phyloP scores from a whole-genome alignment of 345 rosid species.

The Angophora floribunda region DNA sequence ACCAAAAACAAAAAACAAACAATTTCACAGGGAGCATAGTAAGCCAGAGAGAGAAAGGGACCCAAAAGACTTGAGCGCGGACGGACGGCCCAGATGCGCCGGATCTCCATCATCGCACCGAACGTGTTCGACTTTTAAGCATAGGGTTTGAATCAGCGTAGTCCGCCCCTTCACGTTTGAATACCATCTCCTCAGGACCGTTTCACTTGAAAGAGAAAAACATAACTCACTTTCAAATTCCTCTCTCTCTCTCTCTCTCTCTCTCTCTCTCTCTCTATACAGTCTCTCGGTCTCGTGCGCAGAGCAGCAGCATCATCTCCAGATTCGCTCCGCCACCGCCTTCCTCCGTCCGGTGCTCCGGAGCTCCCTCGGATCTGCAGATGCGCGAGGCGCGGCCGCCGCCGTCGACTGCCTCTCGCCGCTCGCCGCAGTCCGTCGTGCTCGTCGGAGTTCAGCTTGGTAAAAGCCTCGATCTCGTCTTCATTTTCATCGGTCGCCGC shows the following conservation, averaged over 20 bases:
- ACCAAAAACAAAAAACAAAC: not conserved
- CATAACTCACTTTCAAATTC: not conserved
- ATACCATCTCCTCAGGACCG: not conserved
- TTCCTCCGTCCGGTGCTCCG: not conserved
- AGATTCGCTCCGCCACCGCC: not conserved
- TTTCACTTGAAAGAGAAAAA: not conserved
- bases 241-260: not conserved
- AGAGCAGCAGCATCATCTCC: not conserved
- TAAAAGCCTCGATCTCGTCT: constrained; percentile 6
- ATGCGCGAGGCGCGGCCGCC: constrained; percentile 13
- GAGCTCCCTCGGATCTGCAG: constrained; percentile 18
- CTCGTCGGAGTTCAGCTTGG: constrained; percentile 22
- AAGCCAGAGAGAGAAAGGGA: not conserved
- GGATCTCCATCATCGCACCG: not conserved
- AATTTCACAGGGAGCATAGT: not conserved
- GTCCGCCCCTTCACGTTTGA: constrained; percentile 65
- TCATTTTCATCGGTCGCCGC: not conserved
- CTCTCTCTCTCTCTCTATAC: not conserved
- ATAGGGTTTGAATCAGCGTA: constrained; percentile 33
- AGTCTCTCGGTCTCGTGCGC: not conserved
- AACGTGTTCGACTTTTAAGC: constrained; percentile 19
- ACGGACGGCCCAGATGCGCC: not conserved
- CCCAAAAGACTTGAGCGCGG: not conserved
- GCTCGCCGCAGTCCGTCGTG: not conserved
- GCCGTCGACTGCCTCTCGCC: not conserved